Percentiles rank a stretch among this genome's conserved stretches.
Conservation (phyloP, 2,329 filamentous ascomycete genomes). For the Pestalotiopsis sp. region DNA sequence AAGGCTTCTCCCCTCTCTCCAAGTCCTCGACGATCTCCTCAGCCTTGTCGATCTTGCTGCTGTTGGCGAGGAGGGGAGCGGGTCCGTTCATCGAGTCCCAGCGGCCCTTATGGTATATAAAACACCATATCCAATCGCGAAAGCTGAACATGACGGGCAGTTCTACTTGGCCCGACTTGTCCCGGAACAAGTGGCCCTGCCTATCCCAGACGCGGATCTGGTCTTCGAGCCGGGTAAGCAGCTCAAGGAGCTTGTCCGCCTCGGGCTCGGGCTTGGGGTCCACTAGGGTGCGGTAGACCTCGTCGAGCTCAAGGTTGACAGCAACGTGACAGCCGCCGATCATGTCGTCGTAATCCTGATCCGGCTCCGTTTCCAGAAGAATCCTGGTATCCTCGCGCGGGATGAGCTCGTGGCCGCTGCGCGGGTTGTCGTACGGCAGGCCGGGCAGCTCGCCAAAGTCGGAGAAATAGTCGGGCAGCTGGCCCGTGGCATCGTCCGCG, state of each 20-base stretch:
- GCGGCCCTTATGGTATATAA: background rate
- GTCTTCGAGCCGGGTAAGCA: constrained; percentile 13
- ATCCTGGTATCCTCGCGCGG: constrained; percentile 19
- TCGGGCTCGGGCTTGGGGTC: constrained; percentile 7
- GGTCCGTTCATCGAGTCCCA: background rate
- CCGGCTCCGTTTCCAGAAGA: constrained; percentile 7
- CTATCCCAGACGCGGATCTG: constrained; percentile 11
- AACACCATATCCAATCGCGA: constrained; percentile 5
- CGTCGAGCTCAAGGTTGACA: constrained; percentile 15
- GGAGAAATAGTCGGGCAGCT: background rate
- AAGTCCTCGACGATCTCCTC: background rate
- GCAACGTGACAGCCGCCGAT: constrained; percentile 8
- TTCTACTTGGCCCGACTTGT: background rate
- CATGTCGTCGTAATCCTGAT: background rate
- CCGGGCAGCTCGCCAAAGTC: constrained; percentile 17
- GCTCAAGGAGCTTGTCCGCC: constrained; percentile 14
- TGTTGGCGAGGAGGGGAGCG: background rate
- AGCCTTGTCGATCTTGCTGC: background rate
- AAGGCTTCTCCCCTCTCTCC: background rate
- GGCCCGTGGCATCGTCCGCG: background rate
- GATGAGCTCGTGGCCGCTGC: constrained; percentile 15
- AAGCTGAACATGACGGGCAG: constrained; percentile 12
- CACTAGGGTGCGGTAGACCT: constrained; percentile 1
- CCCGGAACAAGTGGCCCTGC: constrained; percentile 4
- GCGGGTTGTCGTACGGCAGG: constrained; percentile 13